Conservation (phyloP, 1,284 basidiomycete species). For the Melanopsichium pennsylvanicum region DNA sequence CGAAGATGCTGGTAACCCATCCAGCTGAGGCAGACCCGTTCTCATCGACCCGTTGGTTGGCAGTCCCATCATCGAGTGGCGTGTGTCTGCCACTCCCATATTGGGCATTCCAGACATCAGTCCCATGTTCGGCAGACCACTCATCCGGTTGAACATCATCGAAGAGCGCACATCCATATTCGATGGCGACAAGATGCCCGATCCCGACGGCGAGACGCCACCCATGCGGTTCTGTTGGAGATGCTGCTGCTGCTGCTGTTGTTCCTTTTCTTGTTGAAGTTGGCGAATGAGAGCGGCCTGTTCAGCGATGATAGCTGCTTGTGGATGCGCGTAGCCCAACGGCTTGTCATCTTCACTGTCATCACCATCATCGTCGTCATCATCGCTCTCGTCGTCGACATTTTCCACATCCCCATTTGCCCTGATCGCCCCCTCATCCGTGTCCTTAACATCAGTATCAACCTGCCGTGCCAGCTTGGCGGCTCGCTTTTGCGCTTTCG, state of each 20-base stretch:
- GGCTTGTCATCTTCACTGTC: conserved; percentile 57
- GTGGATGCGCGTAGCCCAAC: conserved; percentile 55
- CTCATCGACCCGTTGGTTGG: conserved; percentile 17
- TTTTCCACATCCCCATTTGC: conserved; percentile 5
- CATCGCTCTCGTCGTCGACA: conserved; percentile 23
- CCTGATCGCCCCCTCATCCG: conserved; percentile 1
- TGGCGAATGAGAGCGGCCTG: conserved; percentile 60
- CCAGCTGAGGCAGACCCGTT: conserved; percentile 29
- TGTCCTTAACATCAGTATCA: conserved; percentile 4
- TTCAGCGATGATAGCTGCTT: conserved; percentile 64
- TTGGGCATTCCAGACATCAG: conserved; percentile 9
- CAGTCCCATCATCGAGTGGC: conserved; percentile 28
- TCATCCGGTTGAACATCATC: conserved; percentile 25
- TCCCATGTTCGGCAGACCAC: conserved; percentile 24
- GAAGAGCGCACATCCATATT: conserved; percentile 20
- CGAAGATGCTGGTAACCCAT: conserved; percentile 32
- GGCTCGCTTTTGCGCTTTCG: conserved; percentile 22
- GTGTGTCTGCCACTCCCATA: conserved; percentile 20
- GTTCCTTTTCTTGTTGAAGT: conserved; percentile 51
- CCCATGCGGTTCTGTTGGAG: conserved; percentile 12
- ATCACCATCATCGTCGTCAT: conserved; percentile 8
- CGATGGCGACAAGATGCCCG: conserved; percentile 22
- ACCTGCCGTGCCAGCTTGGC: conserved; percentile 19
- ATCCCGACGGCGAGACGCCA: conserved; percentile 2
- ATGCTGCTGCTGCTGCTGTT: conserved; percentile 36